Evolutionary conservation across 495 filamentous ascomycete genomes (phyloP).

Genomic region (Neurospora sp.): DNA sequence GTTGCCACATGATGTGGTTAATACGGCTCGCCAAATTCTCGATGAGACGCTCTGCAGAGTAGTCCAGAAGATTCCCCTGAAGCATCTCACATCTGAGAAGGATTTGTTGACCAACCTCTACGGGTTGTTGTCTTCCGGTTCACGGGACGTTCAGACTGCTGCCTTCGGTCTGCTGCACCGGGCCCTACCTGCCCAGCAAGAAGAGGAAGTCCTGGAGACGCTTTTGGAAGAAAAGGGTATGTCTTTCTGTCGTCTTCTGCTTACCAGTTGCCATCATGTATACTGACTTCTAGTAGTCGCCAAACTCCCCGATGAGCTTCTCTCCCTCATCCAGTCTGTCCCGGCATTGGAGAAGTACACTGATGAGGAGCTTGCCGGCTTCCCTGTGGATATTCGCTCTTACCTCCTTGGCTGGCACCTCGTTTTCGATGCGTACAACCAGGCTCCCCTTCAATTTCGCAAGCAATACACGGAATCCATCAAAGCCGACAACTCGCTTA

Average conservation of each 20-base stretch:
- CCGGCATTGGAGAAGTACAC: conserved; percentile 35
- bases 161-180: conserved; percentile 74
- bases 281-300: conserved; percentile 30
- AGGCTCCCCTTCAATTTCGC: conserved; percentile 70
- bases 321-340: conserved; percentile 52
- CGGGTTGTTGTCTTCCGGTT: conserved; percentile 64
- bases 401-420: conserved; percentile 91
- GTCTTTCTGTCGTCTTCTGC: no score
- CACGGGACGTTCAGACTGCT: conserved; percentile 61
- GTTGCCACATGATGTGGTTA: conserved; percentile 23
- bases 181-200: conserved; percentile 64
- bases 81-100: conserved; percentile 24
- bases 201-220: conserved; percentile 73
- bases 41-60: conserved; percentile 57
- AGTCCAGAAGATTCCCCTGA: conserved; percentile 46
- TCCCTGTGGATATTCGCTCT: conserved; percentile 45
- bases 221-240: conserved; percentile 59
- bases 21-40: conserved; percentile 38
- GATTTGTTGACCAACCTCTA: conserved; percentile 41
- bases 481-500: conserved; percentile 59
- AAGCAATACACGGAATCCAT: conserved; percentile 66
- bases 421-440: conserved; percentile 76
- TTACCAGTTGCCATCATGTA: no score
- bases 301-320: conserved; percentile 55
- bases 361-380: conserved; percentile 39